Evolutionary conservation across 176 grass and related monocot genomes (phyloP), one percentile per base, ranked within the genome.

Genomic region (Stipa capillata): DNA sequence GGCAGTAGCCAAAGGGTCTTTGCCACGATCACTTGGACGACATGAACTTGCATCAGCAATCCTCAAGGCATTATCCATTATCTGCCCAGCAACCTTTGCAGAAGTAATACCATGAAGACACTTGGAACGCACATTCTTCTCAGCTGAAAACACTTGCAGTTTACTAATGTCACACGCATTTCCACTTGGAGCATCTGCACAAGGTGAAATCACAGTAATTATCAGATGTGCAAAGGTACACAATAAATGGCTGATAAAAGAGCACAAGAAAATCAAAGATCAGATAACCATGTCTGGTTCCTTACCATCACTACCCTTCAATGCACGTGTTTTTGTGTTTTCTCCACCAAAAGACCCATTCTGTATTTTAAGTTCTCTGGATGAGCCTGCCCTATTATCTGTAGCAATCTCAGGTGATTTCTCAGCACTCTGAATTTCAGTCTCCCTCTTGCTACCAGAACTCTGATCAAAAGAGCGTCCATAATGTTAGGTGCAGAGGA

Each of bases 371-470:
- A 24, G 52, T 57, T 85, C 88, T 82, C 72, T 88, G 69, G 85
- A 92, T 81, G 76, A 59, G 16, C 78, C 78, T 61, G 72, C 77
- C 32, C 60, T 84, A 79, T 82, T 74, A 84, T 78, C 60, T 88
- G 25, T 74, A 84, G 27, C 47, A 66, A 32, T 76, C 57, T 88
- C 82, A 27, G 66, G 64, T 66, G 86, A 84, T 41, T 91, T 95
- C 72, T 89, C 78, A 51, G 67, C 74, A 85, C 77, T 87, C 85
- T 89, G 80, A 82, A 92, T 89, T 85, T 91, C 90, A 60, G 70
- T 75, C 81, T 89, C 90, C 54, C 68, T 87, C 77, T 95, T 95
- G 85, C 80, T 83, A 59, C 78, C 81, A 64, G 79, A 93, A 75
- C 88, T 95, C 97, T 99, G 88, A 53, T 79, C 55, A 83, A 73